These are phyloP conservation scores for Benincasa hispida DNA, from an alignment of 306 rosid species.

Conservation along the genomic window DNA sequence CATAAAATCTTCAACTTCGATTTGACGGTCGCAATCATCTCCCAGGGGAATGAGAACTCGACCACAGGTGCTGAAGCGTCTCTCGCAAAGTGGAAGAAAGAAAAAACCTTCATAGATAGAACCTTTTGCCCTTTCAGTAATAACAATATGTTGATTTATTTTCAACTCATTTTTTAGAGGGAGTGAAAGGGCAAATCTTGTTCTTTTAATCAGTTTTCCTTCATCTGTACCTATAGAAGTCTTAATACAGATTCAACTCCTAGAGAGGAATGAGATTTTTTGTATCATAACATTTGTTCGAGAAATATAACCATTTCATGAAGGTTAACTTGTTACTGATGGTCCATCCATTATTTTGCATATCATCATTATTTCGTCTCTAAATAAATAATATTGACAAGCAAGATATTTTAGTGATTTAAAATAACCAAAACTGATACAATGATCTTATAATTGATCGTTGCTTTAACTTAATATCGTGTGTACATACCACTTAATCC, in stretches of 20 bases:
- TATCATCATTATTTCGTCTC: not conserved
- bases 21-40: constrained; percentile 5
- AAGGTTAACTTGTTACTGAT: not conserved
- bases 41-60: constrained; percentile 58
- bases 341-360: not conserved
- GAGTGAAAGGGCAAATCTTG: not conserved
- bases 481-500: not conserved
- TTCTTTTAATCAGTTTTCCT: not conserved
- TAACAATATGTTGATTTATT: not conserved
- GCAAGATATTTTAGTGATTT: not conserved
- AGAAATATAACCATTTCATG: not conserved
- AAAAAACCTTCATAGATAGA: constrained; percentile 45
- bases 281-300: not conserved
- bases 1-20: not conserved
- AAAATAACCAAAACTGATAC: not conserved
- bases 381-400: not conserved
- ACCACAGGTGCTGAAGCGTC: constrained; percentile 69
- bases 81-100: constrained; percentile 44
- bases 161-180: not conserved
- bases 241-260: not conserved
- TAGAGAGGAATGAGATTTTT: not conserved
- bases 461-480: not conserved
- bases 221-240: not conserved
- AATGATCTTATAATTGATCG: not conserved
- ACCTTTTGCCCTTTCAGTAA: not conserved